A percentile compares a stretch with the other conserved stretches of the same genome.
Evolutionary conservation across 768 basidiomycete genomes (phyloP).

Genomic region (Leccinum pellstonianum): DNA sequence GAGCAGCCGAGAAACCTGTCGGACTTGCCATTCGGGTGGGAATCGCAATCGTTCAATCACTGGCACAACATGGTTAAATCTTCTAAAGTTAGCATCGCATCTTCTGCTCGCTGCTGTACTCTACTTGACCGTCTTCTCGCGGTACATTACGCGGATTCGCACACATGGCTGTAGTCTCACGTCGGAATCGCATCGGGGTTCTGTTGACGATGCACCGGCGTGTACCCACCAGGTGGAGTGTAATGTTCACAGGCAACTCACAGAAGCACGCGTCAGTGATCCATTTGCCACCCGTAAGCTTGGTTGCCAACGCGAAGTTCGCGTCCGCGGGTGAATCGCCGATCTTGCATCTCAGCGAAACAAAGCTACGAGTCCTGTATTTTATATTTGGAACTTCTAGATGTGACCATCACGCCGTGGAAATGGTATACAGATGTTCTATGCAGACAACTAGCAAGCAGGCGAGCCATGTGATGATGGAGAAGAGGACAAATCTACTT

Average conservation of each 20-base stretch:
- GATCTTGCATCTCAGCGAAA: not conserved
- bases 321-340: not conserved
- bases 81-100: not conserved
- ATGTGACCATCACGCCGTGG: not conserved
- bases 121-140: not conserved
- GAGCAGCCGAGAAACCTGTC: not conserved
- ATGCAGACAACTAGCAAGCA: not conserved
- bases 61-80: not conserved
- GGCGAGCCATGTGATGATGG: not conserved
- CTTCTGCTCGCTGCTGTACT: not conserved
- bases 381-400: not conserved
- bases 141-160: not conserved
- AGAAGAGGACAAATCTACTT: conserved; percentile 8
- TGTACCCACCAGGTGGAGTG: not conserved
- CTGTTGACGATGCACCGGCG: not conserved
- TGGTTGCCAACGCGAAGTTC: not conserved
- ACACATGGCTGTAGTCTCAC: not conserved
- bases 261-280: not conserved
- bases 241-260: not conserved
- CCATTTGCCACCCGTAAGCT: not conserved
- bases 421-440: conserved; percentile 2
- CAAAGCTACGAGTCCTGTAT: not conserved
- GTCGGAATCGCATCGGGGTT: not conserved
- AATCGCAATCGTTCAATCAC: not conserved
- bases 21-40: not conserved